Evolutionary conservation across 495 filamentous ascomycete genomes (phyloP).

Genomic region (Hyphodiscus hymeniophilus): DNA sequence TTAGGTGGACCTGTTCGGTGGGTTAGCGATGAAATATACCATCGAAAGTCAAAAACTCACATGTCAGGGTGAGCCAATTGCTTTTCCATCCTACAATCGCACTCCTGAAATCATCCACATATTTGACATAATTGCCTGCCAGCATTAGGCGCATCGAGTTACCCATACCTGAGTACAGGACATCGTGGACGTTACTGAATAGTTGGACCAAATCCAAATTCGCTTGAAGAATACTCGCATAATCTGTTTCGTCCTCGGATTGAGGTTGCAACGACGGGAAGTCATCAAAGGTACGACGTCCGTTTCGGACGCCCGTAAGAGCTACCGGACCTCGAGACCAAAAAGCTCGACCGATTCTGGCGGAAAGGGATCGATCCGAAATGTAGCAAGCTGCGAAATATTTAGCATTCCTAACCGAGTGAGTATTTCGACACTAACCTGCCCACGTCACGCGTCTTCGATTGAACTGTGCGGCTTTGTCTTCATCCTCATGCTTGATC

Average conservation of each 20-base stretch:
- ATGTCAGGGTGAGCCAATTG: constrained; percentile 49
- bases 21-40: constrained; percentile 14
- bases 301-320: constrained; percentile 38
- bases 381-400: constrained; percentile 46
- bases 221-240: constrained; percentile 53
- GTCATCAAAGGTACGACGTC: constrained; percentile 37
- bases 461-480: constrained; percentile 35
- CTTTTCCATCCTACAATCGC: constrained; percentile 55
- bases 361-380: constrained; percentile 51
- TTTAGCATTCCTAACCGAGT: too few relatives aligned
- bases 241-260: constrained; percentile 48
- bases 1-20: constrained; percentile 40
- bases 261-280: constrained; percentile 48
- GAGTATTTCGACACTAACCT: constrained; percentile 25
- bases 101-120: constrained; percentile 54
- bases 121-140: constrained; percentile 57
- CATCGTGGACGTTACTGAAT: constrained; percentile 56
- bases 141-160: constrained; percentile 56
- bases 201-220: constrained; percentile 53
- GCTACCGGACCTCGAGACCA: constrained; percentile 57
- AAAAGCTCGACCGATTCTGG: constrained; percentile 54
- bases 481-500: constrained; percentile 39
- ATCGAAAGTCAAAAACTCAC: too few relatives aligned
- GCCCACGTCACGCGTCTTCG: constrained; percentile 54
- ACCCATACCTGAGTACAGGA: constrained; percentile 53